A percentile compares a stretch with the other conserved stretches of the same genome.
These are phyloP conservation scores for Vaccinium macrocarpon DNA, from an alignment of 148 eudicot species.

Conservation along the genomic window DNA sequence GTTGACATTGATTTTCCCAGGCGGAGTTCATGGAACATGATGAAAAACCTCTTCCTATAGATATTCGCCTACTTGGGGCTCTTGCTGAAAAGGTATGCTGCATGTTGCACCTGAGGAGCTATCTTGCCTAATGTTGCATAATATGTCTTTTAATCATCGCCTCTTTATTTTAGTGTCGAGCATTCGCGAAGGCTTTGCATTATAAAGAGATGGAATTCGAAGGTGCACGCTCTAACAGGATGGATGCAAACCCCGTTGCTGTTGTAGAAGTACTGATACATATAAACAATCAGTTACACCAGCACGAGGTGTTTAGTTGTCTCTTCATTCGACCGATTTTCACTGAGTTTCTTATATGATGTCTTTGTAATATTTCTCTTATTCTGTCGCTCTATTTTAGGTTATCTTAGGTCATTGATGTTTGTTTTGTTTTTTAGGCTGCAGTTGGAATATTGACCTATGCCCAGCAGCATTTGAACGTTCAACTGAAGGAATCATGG, in stretches of 20 bases:
- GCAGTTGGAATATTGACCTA: slow-evolving; percentile 96
- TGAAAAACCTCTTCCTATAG: slow-evolving; percentile 96
- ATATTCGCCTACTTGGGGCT: slow-evolving; percentile 97
- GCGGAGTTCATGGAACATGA: slow-evolving; percentile 99
- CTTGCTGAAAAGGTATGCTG: slow-evolving; percentile 89
- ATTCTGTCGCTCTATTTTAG: neutral
- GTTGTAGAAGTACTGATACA: slow-evolving; percentile 96
- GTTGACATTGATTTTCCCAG: slow-evolving; percentile 38
- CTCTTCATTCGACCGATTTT: neutral
- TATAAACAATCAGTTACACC: slow-evolving; percentile 94
- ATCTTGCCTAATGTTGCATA: neutral
- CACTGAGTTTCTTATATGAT: neutral
- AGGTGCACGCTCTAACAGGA: slow-evolving; percentile 82
- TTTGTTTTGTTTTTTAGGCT: slow-evolving; percentile 50
- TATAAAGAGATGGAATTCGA: slow-evolving; percentile 99
- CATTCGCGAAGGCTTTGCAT: slow-evolving; percentile 98
- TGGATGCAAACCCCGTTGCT: slow-evolving; percentile 90
- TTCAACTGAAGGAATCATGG: slow-evolving; percentile 95
- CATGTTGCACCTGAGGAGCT: slow-evolving; percentile 9
- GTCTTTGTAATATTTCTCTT: slow-evolving; percentile 4
- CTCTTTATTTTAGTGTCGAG: slow-evolving; percentile 71
- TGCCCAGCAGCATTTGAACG: slow-evolving; percentile 87
- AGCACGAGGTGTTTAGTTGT: slow-evolving; percentile 70
- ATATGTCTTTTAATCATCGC: slow-evolving; percentile 3
- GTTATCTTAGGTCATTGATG: neutral